Evolutionary conservation across 2,329 filamentous ascomycete genomes (phyloP).

Genomic region (Fusarium sp.): DNA sequence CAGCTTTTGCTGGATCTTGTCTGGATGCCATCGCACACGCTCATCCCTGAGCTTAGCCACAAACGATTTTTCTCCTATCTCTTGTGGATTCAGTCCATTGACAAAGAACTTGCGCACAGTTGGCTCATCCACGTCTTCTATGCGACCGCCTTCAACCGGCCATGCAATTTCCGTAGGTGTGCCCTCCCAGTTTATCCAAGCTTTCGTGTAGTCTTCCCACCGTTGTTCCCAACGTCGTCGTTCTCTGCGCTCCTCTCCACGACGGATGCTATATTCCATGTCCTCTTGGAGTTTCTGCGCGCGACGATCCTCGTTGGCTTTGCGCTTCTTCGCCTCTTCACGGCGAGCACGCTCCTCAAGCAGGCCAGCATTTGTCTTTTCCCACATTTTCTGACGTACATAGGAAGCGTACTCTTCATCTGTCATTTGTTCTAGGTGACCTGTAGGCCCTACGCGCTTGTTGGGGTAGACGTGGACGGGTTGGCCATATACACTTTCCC

Average conservation of each 20-base stretch:
- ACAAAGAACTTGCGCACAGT: slow-evolving; percentile 77
- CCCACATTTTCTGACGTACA: slow-evolving; percentile 93
- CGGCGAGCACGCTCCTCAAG: slow-evolving; percentile 77
- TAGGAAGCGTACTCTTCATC: slow-evolving; percentile 92
- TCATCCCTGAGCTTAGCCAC: slow-evolving; percentile 76
- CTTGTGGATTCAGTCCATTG: slow-evolving; percentile 54
- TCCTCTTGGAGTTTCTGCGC: slow-evolving; percentile 65
- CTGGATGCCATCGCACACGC: slow-evolving; percentile 94
- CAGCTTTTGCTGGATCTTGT: slow-evolving; percentile 94
- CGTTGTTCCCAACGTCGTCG: slow-evolving; percentile 64
- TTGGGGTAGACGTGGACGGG: slow-evolving; percentile 84
- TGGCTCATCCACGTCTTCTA: slow-evolving; percentile 65
- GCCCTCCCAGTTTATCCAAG: slow-evolving; percentile 69
- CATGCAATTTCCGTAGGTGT: slow-evolving; percentile 65
- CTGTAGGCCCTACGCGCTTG: slow-evolving; percentile 54
- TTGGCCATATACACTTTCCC: slow-evolving; percentile 96
- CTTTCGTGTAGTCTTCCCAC: slow-evolving; percentile 72
- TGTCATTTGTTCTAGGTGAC: slow-evolving; percentile 81
- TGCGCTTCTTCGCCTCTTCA: slow-evolving; percentile 62
- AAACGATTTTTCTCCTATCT: slow-evolving; percentile 57
- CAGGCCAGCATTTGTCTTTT: slow-evolving; percentile 87
- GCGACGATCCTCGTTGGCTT: slow-evolving; percentile 61
- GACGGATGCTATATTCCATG: slow-evolving; percentile 74
- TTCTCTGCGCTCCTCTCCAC: slow-evolving; percentile 71
- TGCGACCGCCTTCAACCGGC: slow-evolving; percentile 72